Evolutionary conservation across 805 yeast species (phyloP).

Genomic region (Myxozyma geophila): DNA sequence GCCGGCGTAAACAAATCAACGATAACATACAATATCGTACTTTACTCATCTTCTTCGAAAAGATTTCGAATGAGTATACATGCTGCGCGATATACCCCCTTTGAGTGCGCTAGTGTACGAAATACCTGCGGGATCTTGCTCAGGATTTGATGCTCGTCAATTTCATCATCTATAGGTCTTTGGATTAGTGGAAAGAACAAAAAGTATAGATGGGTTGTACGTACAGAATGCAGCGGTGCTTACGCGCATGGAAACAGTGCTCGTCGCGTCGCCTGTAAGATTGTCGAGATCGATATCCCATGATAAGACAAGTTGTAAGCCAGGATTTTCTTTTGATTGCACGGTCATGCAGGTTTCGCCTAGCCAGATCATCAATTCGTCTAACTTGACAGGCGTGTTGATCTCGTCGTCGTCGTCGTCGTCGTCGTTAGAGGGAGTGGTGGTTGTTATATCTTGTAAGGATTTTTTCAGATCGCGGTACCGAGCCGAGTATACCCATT

Average conservation of each 20-base stretch:
- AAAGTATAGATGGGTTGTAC: neutral
- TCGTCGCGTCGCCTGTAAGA: constrained; percentile 26
- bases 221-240: constrained; percentile 23
- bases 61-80: constrained; percentile 24
- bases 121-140: constrained; percentile 20
- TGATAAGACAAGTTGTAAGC: constrained; percentile 20
- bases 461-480: constrained; percentile 1
- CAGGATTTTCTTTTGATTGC: neutral
- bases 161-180: constrained; percentile 20
- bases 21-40: neutral
- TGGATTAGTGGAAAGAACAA: neutral
- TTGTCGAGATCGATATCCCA: constrained; percentile 28
- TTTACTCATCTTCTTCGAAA: constrained; percentile 3
- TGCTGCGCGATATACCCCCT: constrained; percentile 27
- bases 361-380: constrained; percentile 15
- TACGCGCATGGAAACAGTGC: constrained; percentile 17
- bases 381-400: neutral
- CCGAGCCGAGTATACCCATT: neutral
- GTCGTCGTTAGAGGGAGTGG: neutral
- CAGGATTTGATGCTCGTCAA: constrained; percentile 14
- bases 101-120: constrained; percentile 12
- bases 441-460: neutral
- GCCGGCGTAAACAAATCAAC: no score
- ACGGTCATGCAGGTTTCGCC: constrained; percentile 20
- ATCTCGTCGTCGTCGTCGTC: constrained; percentile 7